A percentile compares a stretch with the other conserved stretches of the same genome.
Evolutionary conservation across 495 filamentous ascomycete genomes (phyloP).

Genomic region (Penicillium soppii): DNA sequence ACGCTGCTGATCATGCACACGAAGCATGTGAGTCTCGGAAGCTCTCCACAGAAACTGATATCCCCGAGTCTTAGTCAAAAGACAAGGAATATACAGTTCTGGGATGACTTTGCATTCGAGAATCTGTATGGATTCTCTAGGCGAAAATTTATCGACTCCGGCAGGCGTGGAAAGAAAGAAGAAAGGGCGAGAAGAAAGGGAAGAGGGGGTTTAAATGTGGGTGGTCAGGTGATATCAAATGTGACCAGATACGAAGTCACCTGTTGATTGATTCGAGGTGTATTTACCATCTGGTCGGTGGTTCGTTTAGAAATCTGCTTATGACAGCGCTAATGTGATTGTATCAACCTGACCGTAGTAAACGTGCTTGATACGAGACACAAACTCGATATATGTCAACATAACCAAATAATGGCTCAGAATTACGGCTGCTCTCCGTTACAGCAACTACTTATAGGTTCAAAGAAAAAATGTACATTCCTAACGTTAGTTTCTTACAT

Average conservation of each 20-base stretch:
- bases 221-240: constrained; percentile 32
- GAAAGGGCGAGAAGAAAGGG: constrained; percentile 10
- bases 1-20: constrained; percentile 39
- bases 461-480: neutral
- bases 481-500: neutral
- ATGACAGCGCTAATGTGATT: constrained; percentile 13
- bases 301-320: neutral
- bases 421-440: no score
- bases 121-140: constrained; percentile 26
- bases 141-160: constrained; percentile 40
- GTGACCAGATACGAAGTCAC: constrained; percentile 3
- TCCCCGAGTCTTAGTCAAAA: constrained; percentile 26
- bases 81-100: constrained; percentile 16
- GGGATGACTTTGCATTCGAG: constrained; percentile 32
- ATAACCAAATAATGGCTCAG: no score
- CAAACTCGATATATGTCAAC: no score
- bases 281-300: neutral
- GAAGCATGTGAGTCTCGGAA: constrained; percentile 38
- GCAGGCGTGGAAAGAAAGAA: constrained; percentile 29
- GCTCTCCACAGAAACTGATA: constrained; percentile 27
- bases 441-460: no score
- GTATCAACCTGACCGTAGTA: neutral
- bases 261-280: neutral
- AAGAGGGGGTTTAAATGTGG: constrained; percentile 29
- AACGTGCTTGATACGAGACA: neutral